Percentiles rank a stretch among this genome's conserved stretches.
Evolutionary conservation across 179 eudicot species (phyloP).

Genomic region (Vitellaria paradoxa): DNA sequence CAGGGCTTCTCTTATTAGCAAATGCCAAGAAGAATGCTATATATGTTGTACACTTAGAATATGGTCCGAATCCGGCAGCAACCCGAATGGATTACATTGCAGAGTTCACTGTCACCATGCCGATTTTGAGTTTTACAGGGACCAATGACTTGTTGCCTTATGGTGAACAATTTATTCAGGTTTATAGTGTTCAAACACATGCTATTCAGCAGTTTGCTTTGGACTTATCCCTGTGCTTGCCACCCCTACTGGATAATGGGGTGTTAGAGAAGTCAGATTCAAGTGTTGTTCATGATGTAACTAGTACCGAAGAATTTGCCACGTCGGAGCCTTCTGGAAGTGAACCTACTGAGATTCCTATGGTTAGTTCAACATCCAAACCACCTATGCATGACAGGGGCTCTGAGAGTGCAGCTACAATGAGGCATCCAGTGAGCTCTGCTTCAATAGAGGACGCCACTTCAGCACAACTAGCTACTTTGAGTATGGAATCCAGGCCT

Average conservation of each 20-base stretch:
- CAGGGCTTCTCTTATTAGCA: conserved; percentile 87
- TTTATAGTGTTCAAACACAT: conserved; percentile 97
- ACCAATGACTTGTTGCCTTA: conserved; percentile 76
- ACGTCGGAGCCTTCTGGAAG: conserved; percentile 49
- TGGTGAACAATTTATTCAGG: conserved; percentile 83
- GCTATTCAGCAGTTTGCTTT: conserved; percentile 99
- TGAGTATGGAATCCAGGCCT: conserved; percentile 42
- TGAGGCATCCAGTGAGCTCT: conserved; percentile 43
- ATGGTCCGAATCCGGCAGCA: conserved; percentile 70
- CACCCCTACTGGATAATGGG: conserved; percentile 71
- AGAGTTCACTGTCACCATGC: conserved; percentile 97
- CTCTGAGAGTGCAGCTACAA: conserved; percentile 40
- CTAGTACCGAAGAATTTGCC: conserved; percentile 36
- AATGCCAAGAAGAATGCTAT: conserved; percentile 96
- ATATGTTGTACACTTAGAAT: conserved; percentile 88
- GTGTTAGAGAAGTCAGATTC: conserved; percentile 68
- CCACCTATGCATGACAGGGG: conserved; percentile 26
- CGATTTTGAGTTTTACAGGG: conserved; percentile 92
- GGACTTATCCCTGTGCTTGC: conserved; percentile 86
- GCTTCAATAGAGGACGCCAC: conserved; percentile 40
- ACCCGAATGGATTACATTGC: conserved; percentile 95
- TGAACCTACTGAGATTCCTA: conserved; percentile 46
- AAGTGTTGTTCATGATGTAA: conserved; percentile 50
- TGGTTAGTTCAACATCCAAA: conserved; percentile 43
- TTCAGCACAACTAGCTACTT: conserved; percentile 35